Conservation (phyloP, 192 early-diverging fungal species). For the Mortierella claussenii region DNA sequence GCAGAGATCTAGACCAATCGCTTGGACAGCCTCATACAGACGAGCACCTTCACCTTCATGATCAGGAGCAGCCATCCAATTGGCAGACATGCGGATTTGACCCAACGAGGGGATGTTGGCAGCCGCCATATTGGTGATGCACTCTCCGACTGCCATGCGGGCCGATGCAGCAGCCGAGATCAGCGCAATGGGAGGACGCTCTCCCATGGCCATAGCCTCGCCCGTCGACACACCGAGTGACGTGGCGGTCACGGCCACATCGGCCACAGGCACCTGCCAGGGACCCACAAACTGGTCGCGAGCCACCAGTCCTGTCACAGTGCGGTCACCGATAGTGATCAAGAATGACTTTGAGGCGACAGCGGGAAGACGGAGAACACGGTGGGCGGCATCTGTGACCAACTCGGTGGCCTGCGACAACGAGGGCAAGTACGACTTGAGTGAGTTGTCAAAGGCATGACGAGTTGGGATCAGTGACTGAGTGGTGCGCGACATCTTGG, state of each 20-base stretch:
- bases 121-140: slow-evolving; percentile 91
- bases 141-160: slow-evolving; percentile 97
- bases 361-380: slow-evolving; percentile 87
- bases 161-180: slow-evolving; percentile 89
- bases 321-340: slow-evolving; percentile 98
- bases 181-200: slow-evolving; percentile 89
- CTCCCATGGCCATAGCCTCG: slow-evolving; percentile 99
- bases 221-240: slow-evolving; percentile 81
- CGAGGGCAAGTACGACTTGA: slow-evolving; percentile 69
- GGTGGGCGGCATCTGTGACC: slow-evolving; percentile 71
- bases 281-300: slow-evolving; percentile 99
- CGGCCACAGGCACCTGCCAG: slow-evolving; percentile 99
- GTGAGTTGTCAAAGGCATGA: slow-evolving; percentile 66
- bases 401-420: slow-evolving; percentile 42
- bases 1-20: slow-evolving; percentile 94
- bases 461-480: slow-evolving; percentile 62
- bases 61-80: slow-evolving; percentile 98
- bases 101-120: slow-evolving; percentile 80
- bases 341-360: slow-evolving; percentile 96
- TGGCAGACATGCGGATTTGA: slow-evolving; percentile 89
- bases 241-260: slow-evolving; percentile 92
- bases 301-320: slow-evolving; percentile 92
- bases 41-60: slow-evolving; percentile 93
- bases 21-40: slow-evolving; percentile 92
- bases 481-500: slow-evolving; percentile 90